Percentiles rank a stretch among this genome's conserved stretches.
Evolutionary conservation across 306 rosid species (phyloP).

Genomic region (Senna tora): DNA sequence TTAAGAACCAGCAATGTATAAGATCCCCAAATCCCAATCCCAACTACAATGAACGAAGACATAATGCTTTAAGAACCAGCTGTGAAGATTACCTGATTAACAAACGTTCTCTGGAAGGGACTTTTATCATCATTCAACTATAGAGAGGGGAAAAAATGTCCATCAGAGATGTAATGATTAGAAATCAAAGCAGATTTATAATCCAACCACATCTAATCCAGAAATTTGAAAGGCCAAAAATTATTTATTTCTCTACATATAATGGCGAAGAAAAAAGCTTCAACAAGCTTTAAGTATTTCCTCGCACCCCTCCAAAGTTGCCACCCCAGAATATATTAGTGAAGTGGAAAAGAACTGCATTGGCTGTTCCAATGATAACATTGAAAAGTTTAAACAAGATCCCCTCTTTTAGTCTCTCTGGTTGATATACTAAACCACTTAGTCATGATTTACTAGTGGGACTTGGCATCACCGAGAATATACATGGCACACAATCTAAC

Average conservation of each 20-base stretch:
- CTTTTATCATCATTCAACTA: constrained; percentile 90
- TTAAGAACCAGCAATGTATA: background rate
- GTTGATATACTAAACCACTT: background rate
- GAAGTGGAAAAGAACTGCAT: background rate
- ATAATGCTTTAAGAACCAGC: too few relatives aligned
- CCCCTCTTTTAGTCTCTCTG: constrained; percentile 16
- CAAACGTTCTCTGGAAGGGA: constrained; percentile 85
- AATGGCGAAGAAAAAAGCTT: too few relatives aligned
- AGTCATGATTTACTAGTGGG: constrained; percentile 8
- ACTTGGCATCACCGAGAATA: background rate
- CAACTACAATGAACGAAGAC: too few relatives aligned
- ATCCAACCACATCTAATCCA: too few relatives aligned
- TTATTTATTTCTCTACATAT: background rate
- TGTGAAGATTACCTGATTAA: constrained; percentile 67
- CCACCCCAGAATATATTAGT: constrained; percentile 9
- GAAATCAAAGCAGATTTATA: constrained; percentile 12
- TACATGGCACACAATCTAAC: constrained; percentile 5
- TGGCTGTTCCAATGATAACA: constrained; percentile 4
- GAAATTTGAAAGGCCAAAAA: constrained; percentile 18
- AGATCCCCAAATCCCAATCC: constrained; percentile 13
- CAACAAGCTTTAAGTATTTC: constrained; percentile 10
- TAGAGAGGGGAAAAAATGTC: constrained; percentile 31
- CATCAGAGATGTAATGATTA: constrained; percentile 32
- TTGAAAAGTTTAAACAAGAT: constrained; percentile 23
- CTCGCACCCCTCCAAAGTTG: background rate